Base-by-base conservation (phyloP, 1,284 basidiomycete species). In the Volvariella volvacea region DNA sequence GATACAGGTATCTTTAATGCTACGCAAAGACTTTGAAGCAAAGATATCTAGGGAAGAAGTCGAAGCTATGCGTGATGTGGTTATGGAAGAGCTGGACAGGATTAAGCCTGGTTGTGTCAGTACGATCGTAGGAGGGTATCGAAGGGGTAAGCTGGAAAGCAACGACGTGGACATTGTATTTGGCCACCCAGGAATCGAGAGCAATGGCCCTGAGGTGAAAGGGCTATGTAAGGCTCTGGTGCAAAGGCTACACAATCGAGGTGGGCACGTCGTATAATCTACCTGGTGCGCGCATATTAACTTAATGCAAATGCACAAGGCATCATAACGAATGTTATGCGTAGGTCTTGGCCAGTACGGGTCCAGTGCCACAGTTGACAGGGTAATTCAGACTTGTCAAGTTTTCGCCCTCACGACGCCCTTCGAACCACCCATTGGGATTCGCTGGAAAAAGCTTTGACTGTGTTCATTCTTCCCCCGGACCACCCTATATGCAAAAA, bases 101-200 rank as follows among this genome's bases (percentile, higher is more conserved):
- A 54, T 90, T 8, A 70, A 77, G 46, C 64, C 69, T 2, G 84
- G 84, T 0, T 87, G 77, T 52, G 62, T 73, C 10, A 77, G 73
- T 46, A 80, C 77, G 1, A 75, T 91, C 31, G 83, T 76, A 20
- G 88, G 88, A 54, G 82, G 88, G 84, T 87, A 88, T 59, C 73
- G 89, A 33, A 66, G 89, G 44, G 88, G 88, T 3, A 91, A 91
- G 58, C 55, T 57, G 0, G 61, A 74, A 45, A 84, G 80, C 55
- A 87, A 82, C 50, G 88, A 91, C 55, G 77, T 88, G 19, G 88
- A 92, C 54, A 82, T 92, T 45, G 72, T 92, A 3, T 81, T 89
- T 52, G 84, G 81, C 17, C 84, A 88, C 56, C 66, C 73, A 0
- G 68, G 81, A 48, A 54, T 64, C 43, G 50, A 60, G 38, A 58